These are phyloP conservation scores for Torulaspora globosa DNA, from an alignment of 1,139 yeast species.

Conservation along the genomic window DNA sequence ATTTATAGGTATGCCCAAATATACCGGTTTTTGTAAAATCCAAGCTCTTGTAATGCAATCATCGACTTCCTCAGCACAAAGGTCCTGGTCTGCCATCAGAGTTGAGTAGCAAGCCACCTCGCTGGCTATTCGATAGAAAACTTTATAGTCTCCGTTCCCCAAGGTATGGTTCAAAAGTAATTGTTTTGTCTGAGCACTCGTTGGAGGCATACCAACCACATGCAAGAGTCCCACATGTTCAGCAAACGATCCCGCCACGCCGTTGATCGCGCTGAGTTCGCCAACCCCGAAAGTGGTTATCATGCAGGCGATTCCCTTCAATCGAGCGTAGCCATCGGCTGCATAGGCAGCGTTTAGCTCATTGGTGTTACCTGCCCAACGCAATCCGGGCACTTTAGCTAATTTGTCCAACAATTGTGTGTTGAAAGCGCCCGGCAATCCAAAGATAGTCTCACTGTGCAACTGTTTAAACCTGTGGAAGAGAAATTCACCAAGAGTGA, in stretches of 20 bases:
- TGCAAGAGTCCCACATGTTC: conserved; percentile 57
- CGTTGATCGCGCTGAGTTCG: conserved; percentile 56
- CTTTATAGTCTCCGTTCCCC: conserved; percentile 80
- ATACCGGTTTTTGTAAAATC: conserved; percentile 71
- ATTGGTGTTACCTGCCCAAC: conserved; percentile 65
- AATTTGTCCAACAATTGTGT: conserved; percentile 53
- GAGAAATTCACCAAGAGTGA: conserved; percentile 51
- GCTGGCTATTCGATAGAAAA: conserved; percentile 65
- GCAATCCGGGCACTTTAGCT: conserved; percentile 47
- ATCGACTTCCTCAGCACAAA: conserved; percentile 66
- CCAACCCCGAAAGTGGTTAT: conserved; percentile 68
- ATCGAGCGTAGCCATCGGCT: conserved; percentile 51
- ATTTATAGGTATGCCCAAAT: conserved; percentile 78
- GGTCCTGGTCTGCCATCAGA: conserved; percentile 52
- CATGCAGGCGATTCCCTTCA: conserved; percentile 52
- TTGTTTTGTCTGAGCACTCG: conserved; percentile 55
- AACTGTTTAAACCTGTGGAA: conserved; percentile 55
- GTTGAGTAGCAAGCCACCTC: conserved; percentile 60
- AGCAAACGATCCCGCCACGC: conserved; percentile 56
- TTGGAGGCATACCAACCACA: conserved; percentile 56
- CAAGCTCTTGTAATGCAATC: conserved; percentile 65
- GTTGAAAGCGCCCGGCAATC: conserved; percentile 65
- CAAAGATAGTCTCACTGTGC: conserved; percentile 53
- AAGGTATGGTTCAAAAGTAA: conserved; percentile 56
- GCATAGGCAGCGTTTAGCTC: conserved; percentile 52